Base-by-base conservation (phyloP, 164 flowering plant genomes). In the Vitis amurensis region DNA sequence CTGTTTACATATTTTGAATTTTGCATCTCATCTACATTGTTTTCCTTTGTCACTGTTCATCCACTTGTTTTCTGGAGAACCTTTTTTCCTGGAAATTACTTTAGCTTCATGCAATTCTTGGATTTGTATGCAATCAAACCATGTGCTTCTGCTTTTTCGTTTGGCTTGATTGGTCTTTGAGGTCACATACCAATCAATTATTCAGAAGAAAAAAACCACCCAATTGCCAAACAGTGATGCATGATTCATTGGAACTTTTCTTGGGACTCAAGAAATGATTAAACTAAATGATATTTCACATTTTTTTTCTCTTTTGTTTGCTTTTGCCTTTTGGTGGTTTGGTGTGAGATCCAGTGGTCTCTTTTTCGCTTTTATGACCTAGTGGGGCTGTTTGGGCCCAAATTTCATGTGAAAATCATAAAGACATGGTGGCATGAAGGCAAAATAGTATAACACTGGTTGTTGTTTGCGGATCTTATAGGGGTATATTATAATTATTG, bases 251-350 rank as follows among this genome's bases (percentile, higher is more conserved):
- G 27, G 19, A 61, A 70, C 66, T 61, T 69, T 75, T 65, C 65
- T 75, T 75, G 27, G 31, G 44, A 23, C n/a, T 67, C 23, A 75
- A 71, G 71, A n/a, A 65, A 75, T 75, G 71, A 66, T 74, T 37
- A 37, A 23, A 58, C 3, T 56, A 14, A 23, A 47, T 63, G 61
- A 37, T 63, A 63, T 37, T 37, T 37, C 2, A 37, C 44, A 3
- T 6, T 37, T 49, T 11, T 11, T 57, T 13, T 50, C 10, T 16
- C 19, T 51, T n/a, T 47, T 10, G 16, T 51, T 59, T 51, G 30
- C 14, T 17, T 59, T 16, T 59, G 49, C 50, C 11, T 61, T 68
- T 61, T 37, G 15, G 11, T 61, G 50, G 59, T 61, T 62, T 44
- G 71, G 66, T 67, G 59, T 12, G 53, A 69, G 49, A 50, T 57